Base-by-base conservation (phyloP, 257 asterid species). In the Thymus mandschuricus region DNA sequence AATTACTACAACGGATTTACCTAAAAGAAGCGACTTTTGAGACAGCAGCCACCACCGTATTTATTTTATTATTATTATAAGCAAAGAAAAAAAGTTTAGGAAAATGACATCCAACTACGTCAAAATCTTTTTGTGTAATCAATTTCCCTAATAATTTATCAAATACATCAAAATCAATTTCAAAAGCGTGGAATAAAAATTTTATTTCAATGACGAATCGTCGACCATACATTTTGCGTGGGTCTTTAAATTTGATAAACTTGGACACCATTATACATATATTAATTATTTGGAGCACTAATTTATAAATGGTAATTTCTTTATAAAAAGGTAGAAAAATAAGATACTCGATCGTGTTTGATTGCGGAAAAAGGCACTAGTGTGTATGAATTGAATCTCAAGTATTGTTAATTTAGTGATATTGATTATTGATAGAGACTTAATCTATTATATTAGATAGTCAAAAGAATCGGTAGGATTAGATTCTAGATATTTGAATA, bases 31-130 rank as follows among this genome's bases (percentile, higher is more conserved):
- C 45, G 10, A 73, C 59, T 73, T 63, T 60, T 13, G 28, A 28
- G 58, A 15, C 50, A 63, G 60, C 71, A 55, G 59, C 66, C 66
- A 34, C 49, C 59, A n/a, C n/a, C n/a, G n/a, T n/a, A n/a, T n/a
- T n/a, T n/a, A n/a, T n/a, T n/a, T 51, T 21, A 51, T 46, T 10
- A 29, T 41, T n/a, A 43, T 21, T 41, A 28, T 35, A 67, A 45
- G 29, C 34, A 31, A 57, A 34, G 21, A 5, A 70, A 70, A 76
- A 63, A 62, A n/a, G 76, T 34, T 29, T 4, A 28, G 10, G 69
- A 50, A 70, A 70, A 65, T 64, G 73, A 64, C 76, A 64, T 64
- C 69, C 80, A 64, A 63, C 10, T 69, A n/a, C 75, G 31, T 75
- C 75, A 68, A 75, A 44, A 69, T 15, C 35, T 12, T 57, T 58